Evolutionary conservation across 2,329 filamentous ascomycete genomes (phyloP).

Genomic region (Penicillium capsulatum): DNA sequence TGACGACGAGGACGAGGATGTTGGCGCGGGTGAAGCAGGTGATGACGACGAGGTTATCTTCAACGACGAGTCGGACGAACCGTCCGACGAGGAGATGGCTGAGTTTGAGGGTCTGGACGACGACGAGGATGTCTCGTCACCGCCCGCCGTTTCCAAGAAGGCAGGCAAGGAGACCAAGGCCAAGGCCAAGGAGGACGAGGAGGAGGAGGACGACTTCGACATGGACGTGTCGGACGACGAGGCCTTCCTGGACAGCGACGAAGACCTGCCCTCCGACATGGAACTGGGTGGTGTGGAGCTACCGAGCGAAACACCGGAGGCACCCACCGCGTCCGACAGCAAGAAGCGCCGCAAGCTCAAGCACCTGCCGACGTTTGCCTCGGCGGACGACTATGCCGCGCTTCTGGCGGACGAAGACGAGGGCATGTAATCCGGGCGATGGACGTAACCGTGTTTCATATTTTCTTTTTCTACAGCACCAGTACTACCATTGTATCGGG

Average conservation of each 20-base stretch:
- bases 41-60: constrained; percentile 48
- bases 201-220: constrained; percentile 54
- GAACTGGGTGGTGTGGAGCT: constrained; percentile 44
- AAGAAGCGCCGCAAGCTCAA: constrained; percentile 80
- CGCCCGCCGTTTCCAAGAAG: constrained; percentile 20
- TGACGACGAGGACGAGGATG: constrained; percentile 45
- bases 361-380: constrained; percentile 86
- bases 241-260: constrained; percentile 51
- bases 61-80: constrained; percentile 46
- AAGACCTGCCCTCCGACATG: constrained; percentile 51
- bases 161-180: constrained; percentile 22
- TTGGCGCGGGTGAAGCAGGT: constrained; percentile 38
- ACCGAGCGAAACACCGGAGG: constrained; percentile 36
- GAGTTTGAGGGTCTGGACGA: constrained; percentile 48
- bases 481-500: constrained; percentile 4
- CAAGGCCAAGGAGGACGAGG: constrained; percentile 41
- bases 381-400: constrained; percentile 86
- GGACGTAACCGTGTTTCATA: neutral
- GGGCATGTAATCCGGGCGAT: constrained; percentile 29
- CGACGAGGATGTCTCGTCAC: constrained; percentile 35
- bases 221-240: constrained; percentile 46
- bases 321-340: constrained; percentile 40
- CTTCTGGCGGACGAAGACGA: constrained; percentile 69
- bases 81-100: constrained; percentile 43
- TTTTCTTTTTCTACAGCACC: constrained; percentile 6